Base-by-base conservation (phyloP, 2,329 filamentous ascomycete species). In the Beauveria caledonica region DNA sequence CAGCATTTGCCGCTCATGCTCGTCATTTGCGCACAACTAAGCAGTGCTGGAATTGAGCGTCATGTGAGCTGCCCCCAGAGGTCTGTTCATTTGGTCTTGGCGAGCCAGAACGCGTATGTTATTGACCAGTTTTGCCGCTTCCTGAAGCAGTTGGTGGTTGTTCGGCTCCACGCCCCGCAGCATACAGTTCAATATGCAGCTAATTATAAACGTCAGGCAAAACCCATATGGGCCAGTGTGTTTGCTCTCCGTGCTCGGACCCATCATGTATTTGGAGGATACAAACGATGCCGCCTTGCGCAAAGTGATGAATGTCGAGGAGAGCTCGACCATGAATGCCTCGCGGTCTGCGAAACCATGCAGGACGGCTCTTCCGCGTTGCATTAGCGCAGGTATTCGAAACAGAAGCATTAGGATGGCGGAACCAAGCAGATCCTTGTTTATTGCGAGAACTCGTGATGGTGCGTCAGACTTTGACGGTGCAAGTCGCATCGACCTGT, bases 101-200 rank as follows among this genome's bases (percentile, higher is more conserved):
- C 23, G 46, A 23, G 21, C 17, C 21, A 58, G 48, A 6, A 21
- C 36, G n/a, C 50, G n/a, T 6, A 46, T 58, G 17, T 42, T 39
- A 11, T 21, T 27, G 17, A 58, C 56, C 7, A 58, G 17, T 3
- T 19, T 39, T 8, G 33, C 46, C 11, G 46, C 46, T 13, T 58
- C 56, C 6, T 11, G 3, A 10, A 19, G 36, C 25, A 58, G n/a
- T 25, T 40, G 19, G 23, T 5, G 15, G 46, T 44, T 58, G 23
- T 44, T 7, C 2, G 56, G 56, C n/a, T 58, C 46, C 10, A 58
- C 46, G 25, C 46, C 56, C 10, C 56, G 23, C 33, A 58, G 5
- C 56, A 58, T 58, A 23, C 56, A 58, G n/a, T 58, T 58, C 23
- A 58, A 58, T 15, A 58, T 42, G 48, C 56, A 58, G 25, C 21